Evolutionary conservation across 163 green algal species (phyloP).

Genomic region (Chloromonas sp.): DNA sequence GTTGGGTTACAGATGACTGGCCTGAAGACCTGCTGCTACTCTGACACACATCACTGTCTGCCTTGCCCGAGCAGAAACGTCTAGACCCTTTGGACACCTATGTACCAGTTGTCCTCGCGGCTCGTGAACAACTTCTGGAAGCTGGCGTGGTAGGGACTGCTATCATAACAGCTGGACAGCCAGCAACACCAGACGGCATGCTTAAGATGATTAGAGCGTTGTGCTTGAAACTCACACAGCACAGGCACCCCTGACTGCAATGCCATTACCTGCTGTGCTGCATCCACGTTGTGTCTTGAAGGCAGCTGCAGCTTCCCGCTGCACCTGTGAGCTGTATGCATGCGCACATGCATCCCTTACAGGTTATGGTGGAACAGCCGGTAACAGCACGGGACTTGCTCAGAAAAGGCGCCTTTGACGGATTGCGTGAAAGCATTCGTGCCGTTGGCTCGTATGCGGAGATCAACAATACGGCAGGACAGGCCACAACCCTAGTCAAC

Average conservation of each 20-base stretch:
- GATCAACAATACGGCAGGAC: neutral
- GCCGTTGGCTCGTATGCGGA: neutral
- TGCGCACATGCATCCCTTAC: neutral
- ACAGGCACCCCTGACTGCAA: too few relatives aligned
- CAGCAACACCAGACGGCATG: neutral
- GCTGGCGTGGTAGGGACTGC: neutral
- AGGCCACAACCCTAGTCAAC: neutral
- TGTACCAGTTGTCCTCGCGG: neutral
- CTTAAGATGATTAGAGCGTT: too few relatives aligned
- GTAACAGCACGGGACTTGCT: neutral
- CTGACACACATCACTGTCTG: neutral
- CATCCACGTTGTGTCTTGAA: neutral
- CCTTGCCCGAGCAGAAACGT: neutral
- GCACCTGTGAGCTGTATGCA: neutral
- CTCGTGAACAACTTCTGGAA: neutral
- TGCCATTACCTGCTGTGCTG: too few relatives aligned
- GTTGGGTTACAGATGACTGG: too few relatives aligned
- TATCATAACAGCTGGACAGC: neutral
- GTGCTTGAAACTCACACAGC: too few relatives aligned
- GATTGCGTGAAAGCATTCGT: neutral
- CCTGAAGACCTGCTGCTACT: neutral
- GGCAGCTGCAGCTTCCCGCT: neutral
- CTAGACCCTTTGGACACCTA: neutral
- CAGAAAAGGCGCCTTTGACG: neutral
- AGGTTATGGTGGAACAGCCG: neutral